A percentile compares a stretch with the other conserved stretches of the same genome.
Conservation (phyloP, 208 protist species). For the Trypanosomatidae sp. region DNA sequence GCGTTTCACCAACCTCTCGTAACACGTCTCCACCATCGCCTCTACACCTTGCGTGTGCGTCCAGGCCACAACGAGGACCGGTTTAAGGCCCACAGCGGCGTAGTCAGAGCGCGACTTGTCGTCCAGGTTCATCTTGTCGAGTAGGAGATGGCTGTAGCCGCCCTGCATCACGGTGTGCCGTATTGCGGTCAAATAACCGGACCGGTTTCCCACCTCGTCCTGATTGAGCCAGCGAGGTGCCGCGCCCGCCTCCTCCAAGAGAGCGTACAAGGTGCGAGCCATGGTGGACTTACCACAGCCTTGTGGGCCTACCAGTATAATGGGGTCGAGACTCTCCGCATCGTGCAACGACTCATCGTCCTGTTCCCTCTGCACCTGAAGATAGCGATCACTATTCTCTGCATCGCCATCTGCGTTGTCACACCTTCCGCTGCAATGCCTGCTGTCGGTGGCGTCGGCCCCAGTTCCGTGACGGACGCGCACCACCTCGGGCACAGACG, state of each 20-base stretch:
- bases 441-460: background rate
- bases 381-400: background rate
- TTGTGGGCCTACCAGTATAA: conserved; percentile 77
- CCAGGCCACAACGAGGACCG: conserved; percentile 49
- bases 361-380: background rate
- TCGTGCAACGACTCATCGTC: background rate
- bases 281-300: conserved; percentile 87
- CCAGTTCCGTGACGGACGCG: background rate
- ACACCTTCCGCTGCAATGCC: background rate
- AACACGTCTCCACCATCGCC: conserved; percentile 50
- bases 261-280: conserved; percentile 52
- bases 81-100: conserved; percentile 25
- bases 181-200: conserved; percentile 56
- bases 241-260: conserved; percentile 54
- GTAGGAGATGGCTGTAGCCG: conserved; percentile 66
- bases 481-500: no score
- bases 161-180: conserved; percentile 30
- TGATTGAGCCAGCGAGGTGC: conserved; percentile 83
- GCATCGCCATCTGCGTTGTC: background rate
- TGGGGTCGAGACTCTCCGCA: conserved; percentile 29
- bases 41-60: conserved; percentile 39
- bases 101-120: conserved; percentile 48
- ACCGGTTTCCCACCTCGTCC: conserved; percentile 63
- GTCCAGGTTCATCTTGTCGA: conserved; percentile 88
- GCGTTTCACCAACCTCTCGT: conserved; percentile 56